Percentiles rank a stretch among this genome's conserved stretches.
Evolutionary conservation across 192 early-diverging fungal genomes (phyloP).

Genomic region (Coemansia sp.): DNA sequence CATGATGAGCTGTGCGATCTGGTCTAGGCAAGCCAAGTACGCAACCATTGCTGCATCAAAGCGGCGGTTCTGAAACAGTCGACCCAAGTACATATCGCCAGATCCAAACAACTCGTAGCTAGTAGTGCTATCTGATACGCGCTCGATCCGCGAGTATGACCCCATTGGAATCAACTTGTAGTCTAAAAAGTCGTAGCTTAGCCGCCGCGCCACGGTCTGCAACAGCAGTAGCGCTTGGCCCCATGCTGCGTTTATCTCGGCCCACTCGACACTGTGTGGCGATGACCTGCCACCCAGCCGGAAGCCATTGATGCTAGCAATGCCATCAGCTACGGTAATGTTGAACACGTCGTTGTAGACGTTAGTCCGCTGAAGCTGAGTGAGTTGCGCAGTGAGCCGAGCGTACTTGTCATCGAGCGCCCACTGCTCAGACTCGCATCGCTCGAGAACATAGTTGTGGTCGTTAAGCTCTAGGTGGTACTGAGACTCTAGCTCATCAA

Average conservation of each 20-base stretch:
- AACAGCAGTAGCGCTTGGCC: conserved; percentile 86
- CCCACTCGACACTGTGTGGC: conserved; percentile 85
- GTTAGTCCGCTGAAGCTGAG: conserved; percentile 85
- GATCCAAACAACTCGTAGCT: conserved; percentile 88
- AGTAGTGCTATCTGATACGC: conserved; percentile 66
- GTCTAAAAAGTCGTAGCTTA: conserved; percentile 79
- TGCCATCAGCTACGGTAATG: conserved; percentile 79
- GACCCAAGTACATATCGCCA: conserved; percentile 73
- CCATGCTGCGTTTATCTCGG: conserved; percentile 95
- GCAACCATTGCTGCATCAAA: conserved; percentile 90
- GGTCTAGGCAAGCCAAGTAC: conserved; percentile 86
- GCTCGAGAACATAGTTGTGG: conserved; percentile 62
- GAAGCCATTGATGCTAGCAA: conserved; percentile 95
- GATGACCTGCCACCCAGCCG: conserved; percentile 77
- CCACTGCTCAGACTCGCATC: conserved; percentile 74
- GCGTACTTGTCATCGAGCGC: conserved; percentile 78
- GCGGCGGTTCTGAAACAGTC: conserved; percentile 77
- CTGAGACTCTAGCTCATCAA: conserved; percentile 38
- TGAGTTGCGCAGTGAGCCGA: conserved; percentile 72
- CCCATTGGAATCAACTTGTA: conserved; percentile 90
- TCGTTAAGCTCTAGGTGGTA: conserved; percentile 74
- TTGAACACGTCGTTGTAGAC: conserved; percentile 95
- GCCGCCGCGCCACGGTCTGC: conserved; percentile 82
- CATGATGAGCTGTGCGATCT: conserved; percentile 82
- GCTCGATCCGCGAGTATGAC: conserved; percentile 88